Conservation (phyloP, 129 eudicot species). For the Tagetes erecta region DNA sequence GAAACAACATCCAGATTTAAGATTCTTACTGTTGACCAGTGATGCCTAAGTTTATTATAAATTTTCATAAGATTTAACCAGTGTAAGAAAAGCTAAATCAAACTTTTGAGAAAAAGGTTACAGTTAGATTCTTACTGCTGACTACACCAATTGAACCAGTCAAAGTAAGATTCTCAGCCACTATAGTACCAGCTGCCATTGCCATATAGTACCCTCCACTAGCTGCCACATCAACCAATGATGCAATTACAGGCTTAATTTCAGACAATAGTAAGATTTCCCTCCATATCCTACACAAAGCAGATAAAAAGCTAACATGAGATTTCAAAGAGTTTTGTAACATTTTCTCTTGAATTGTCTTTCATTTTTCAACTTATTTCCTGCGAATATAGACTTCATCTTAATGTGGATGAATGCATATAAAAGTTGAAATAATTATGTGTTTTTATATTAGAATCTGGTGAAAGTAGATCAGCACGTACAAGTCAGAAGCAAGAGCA, state of each 20-base stretch:
- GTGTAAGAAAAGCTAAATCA: not conserved
- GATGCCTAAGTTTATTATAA: not conserved
- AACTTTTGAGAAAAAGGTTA: not conserved
- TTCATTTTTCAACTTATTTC: not conserved
- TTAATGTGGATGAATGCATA: not conserved
- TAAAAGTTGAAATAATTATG: not conserved
- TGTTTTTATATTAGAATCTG: not conserved
- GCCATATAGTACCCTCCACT: conserved; percentile 99
- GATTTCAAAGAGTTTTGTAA: not conserved
- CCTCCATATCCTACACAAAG: conserved; percentile 79
- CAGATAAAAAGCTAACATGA: conserved; percentile 4
- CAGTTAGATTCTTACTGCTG: conserved; percentile 38
- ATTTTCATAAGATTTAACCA: not conserved
- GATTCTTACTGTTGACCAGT: not conserved
- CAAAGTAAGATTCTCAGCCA: conserved; percentile 80
- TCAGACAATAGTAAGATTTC: conserved; percentile 75
- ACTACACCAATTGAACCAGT: conserved; percentile 95
- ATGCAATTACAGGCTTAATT: conserved; percentile 83
- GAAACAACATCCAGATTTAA: not conserved
- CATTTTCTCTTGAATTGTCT: not conserved
- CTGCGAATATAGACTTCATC: no score
- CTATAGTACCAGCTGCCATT: conserved; percentile 74
- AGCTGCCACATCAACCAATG: conserved; percentile 92
- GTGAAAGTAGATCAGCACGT: conserved; percentile 35
- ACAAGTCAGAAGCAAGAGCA: conserved; percentile 91